phyloP scores from a whole-genome alignment of 768 basidiomycete species.

The Suillus bovinus region DNA sequence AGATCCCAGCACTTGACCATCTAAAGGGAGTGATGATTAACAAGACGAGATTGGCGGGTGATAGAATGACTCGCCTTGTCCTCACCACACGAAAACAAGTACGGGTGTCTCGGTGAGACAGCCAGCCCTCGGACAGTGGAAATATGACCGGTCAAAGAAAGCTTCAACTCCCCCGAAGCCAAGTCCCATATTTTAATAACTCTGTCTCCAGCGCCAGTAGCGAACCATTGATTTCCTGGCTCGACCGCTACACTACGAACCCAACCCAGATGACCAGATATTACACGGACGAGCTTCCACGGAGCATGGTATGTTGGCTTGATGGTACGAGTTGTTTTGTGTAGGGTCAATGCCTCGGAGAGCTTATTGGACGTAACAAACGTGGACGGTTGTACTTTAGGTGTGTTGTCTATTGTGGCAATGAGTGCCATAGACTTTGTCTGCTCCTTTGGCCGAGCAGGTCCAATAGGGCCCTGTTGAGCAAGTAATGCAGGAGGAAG shows the following conservation, averaged over 20 bases:
- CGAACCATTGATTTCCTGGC: conserved; percentile 98
- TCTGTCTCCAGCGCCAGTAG: conserved; percentile 95
- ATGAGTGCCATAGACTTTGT: too few species aligned
- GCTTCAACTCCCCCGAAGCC: conserved; percentile 93
- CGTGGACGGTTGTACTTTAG: conserved; percentile 65
- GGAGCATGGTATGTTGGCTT: conserved; percentile 95
- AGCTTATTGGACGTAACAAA: conserved; percentile 66
- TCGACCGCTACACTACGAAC: conserved; percentile 95
- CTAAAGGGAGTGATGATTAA: conserved; percentile 39
- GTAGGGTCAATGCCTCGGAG: conserved; percentile 86
- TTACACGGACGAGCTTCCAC: conserved; percentile 96
- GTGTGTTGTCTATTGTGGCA: conserved; percentile 73
- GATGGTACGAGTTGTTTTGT: conserved; percentile 91
- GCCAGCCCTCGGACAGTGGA: conserved; percentile 94
- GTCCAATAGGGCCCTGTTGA: conserved; percentile 82
- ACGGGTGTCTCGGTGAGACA: conserved; percentile 91
- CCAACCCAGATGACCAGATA: conserved; percentile 98
- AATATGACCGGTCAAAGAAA: conserved; percentile 97
- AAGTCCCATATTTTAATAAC: conserved; percentile 99
- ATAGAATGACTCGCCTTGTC: conserved; percentile 71
- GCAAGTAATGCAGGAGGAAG: conserved; percentile 79
- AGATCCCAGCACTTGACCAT: conserved; percentile 99
- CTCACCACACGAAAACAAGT: conserved; percentile 96
- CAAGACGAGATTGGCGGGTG: background rate
- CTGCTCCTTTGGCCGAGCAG: conserved; percentile 65